Conservation (phyloP, 2,329 filamentous ascomycete species). For the Tolypocladium tundrense region DNA sequence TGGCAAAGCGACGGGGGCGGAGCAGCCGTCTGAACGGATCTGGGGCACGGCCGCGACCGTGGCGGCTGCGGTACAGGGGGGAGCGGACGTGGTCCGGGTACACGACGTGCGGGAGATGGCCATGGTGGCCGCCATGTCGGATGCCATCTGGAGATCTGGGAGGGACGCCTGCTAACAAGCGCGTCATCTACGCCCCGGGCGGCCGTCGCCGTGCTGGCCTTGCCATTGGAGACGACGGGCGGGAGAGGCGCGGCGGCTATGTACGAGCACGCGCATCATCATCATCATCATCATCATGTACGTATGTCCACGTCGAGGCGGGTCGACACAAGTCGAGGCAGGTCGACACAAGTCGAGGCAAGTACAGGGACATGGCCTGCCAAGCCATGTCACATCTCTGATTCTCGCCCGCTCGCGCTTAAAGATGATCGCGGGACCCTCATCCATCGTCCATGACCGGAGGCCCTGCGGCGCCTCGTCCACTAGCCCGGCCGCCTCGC, state of each 20-base stretch:
- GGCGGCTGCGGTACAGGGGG: conserved; percentile 72
- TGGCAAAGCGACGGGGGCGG: conserved; percentile 67
- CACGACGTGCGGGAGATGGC: conserved; percentile 86
- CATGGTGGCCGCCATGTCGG: conserved; percentile 74
- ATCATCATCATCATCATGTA: background rate
- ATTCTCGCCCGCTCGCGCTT: background rate
- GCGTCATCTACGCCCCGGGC: background rate
- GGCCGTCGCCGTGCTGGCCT: background rate
- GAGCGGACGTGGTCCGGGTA: conserved; percentile 84
- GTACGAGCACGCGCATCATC: background rate
- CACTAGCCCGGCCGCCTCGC: background rate
- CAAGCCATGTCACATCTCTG: background rate
- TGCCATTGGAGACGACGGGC: background rate
- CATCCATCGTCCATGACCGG: background rate
- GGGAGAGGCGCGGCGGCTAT: background rate
- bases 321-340: background rate
- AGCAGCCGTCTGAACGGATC: conserved; percentile 56
- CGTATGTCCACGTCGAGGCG: background rate
- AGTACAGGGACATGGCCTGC: background rate
- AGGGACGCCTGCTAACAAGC: conserved; percentile 11
- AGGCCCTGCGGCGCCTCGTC: background rate
- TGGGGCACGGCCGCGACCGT: conserved; percentile 89
- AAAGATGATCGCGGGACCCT: background rate
- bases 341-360: background rate
- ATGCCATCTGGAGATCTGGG: conserved; percentile 69